phyloP scores from a whole-genome alignment of 2,329 filamentous ascomycete species.

The Cryphonectria nitschkei region DNA sequence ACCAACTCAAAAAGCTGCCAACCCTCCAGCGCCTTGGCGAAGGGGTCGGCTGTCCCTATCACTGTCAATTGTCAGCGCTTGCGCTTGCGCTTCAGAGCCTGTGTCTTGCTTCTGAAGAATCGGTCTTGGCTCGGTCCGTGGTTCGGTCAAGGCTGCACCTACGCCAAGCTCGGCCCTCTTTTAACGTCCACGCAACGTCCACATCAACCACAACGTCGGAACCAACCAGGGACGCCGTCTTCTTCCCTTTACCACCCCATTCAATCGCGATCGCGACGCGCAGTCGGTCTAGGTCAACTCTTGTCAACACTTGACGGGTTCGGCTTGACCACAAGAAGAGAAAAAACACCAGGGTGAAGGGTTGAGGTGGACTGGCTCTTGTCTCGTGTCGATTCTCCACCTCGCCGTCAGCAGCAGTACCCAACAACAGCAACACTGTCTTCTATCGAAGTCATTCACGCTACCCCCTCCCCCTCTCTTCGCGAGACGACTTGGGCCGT shows the following conservation, averaged over 20 bases:
- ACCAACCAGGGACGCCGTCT: background rate
- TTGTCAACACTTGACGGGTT: background rate
- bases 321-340: background rate
- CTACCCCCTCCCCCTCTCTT: background rate
- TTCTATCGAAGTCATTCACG: too few species aligned
- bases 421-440: background rate
- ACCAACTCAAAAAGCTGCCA: background rate
- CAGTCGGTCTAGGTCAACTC: background rate
- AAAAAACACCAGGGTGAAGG: background rate
- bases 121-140: slow-evolving; percentile 3
- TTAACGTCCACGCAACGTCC: background rate
- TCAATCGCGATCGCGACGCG: background rate
- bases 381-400: background rate
- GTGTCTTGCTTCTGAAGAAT: background rate
- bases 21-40: background rate
- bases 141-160: background rate
- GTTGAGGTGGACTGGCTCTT: slow-evolving; percentile 1
- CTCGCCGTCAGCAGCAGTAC: background rate
- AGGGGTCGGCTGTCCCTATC: background rate
- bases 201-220: background rate
- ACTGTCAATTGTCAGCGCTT: background rate
- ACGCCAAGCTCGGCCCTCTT: background rate
- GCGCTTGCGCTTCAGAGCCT: background rate
- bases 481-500: slow-evolving; percentile 10
- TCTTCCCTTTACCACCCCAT: background rate